Evolutionary conservation across 1,139 yeast species (phyloP), one percentile per base, ranked within the genome.

Genomic region (Maudiozyma humilis): DNA sequence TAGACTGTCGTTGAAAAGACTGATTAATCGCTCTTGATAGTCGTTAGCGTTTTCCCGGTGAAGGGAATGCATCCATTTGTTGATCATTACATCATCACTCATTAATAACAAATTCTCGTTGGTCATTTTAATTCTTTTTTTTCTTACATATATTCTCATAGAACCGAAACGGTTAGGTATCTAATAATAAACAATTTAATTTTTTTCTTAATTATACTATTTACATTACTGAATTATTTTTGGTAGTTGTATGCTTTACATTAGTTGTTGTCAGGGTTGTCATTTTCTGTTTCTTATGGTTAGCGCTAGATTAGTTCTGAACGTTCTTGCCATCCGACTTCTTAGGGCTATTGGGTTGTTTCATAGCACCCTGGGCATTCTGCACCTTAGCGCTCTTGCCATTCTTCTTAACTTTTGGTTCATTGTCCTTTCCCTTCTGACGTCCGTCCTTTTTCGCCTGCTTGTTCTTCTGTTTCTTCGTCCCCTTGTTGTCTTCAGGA

Each of bases 1-100:
- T 2, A 49, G 59, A 31, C 44, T 50, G 16, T 62, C 62, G 7
- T 49, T 59, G 35, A 56, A 57, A 41, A 56, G 47, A 42, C 46
- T 59, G 36, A 57, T 59, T 36, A 45, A 44, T 23, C 32, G 95
- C 36, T 18, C 20, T 14, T 42, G 19, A 42, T 15, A 17, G 3
- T 2, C 27, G 16, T 4, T 29, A 14, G 13, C 7, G n/a, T 3
- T 8, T 18, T 12, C 15, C n/a, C 17, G 3, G n/a, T n/a, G n/a
- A n/a, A n/a, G n/a, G n/a, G n/a, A n/a, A n/a, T n/a, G n/a, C n/a
- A n/a, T n/a, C n/a, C n/a, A n/a, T n/a, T n/a, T n/a, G n/a, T n/a
- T n/a, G n/a, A n/a, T n/a, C n/a, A n/a, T n/a, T n/a, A n/a, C n/a
- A n/a, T n/a, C n/a, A n/a, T n/a, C n/a, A n/a, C n/a, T n/a, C n/a